phyloP scores from a whole-genome alignment of 2,329 filamentous ascomycete genomes.

The Hymenotorrendiella dingleyae region DNA sequence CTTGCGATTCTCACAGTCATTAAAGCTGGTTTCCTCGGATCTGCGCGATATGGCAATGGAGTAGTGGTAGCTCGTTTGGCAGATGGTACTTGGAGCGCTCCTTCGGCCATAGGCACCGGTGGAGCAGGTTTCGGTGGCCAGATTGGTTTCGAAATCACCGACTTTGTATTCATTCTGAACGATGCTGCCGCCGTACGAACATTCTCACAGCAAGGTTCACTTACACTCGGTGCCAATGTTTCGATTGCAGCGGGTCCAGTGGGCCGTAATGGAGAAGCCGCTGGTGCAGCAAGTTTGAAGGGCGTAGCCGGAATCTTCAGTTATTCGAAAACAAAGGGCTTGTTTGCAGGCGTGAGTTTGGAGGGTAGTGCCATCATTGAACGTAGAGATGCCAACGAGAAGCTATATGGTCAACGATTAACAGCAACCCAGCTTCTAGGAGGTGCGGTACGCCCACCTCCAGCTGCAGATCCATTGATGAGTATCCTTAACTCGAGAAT shows the following conservation, averaged over 20 bases:
- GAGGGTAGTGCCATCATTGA: constrained; percentile 93
- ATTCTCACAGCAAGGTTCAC: constrained; percentile 84
- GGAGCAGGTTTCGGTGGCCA: constrained; percentile 81
- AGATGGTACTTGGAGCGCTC: constrained; percentile 75
- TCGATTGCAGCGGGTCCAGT: constrained; percentile 91
- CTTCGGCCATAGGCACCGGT: constrained; percentile 72
- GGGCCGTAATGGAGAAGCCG: constrained; percentile 91
- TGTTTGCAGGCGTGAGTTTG: constrained; percentile 92
- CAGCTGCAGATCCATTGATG: constrained; percentile 79
- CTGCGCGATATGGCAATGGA: constrained; percentile 74
- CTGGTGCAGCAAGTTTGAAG: constrained; percentile 84
- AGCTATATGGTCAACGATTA: constrained; percentile 79
- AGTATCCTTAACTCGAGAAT: constrained; percentile 75
- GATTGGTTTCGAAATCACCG: constrained; percentile 81
- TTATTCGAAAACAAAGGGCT: constrained; percentile 95
- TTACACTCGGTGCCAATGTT: constrained; percentile 94
- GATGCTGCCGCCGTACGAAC: constrained; percentile 83
- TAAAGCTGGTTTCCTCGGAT: constrained; percentile 81
- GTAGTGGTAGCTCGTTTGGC: constrained; percentile 74
- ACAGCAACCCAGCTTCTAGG: constrained; percentile 77
- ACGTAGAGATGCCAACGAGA: constrained; percentile 92
- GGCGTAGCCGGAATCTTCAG: constrained; percentile 89
- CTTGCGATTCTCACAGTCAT: constrained; percentile 81
- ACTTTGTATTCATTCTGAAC: constrained; percentile 98
- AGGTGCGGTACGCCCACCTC: constrained; percentile 71